Evolutionary conservation across 2,329 filamentous ascomycete genomes (phyloP), one percentile per base, ranked within the genome.

Genomic region (Cladosporium sp.): DNA sequence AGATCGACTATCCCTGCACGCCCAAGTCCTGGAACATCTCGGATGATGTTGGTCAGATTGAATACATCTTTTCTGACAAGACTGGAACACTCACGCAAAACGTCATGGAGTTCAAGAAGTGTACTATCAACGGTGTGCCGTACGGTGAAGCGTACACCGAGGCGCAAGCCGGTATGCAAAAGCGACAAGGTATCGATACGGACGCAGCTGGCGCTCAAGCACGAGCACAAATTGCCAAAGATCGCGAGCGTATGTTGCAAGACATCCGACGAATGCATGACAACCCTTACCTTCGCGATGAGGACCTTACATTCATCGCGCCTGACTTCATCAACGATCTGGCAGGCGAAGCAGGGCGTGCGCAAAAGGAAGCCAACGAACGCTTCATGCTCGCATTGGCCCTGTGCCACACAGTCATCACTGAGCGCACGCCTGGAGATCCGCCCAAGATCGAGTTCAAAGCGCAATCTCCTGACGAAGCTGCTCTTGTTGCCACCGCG

Each of bases 11-110:
- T 69, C 91, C 93, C 1, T 99, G 95, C 70, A 91, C 96, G 10
- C 94, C 95, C 4, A 97, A 97, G 70, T 91, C 92, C 0, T 99
- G 94, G 94, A 99, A 97, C 71, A 97, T 99, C 51, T 97, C 93
- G 0, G 94, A 99, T 70, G 95, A 99, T 67, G 81, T 99, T 47
- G 94, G 94, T 12, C 94, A 99, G 75, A 96, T 99, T 61, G 94
- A 97, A 74, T 99, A 97, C 77, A 96, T 99, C 64, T 99, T 99
- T 74, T 97, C 90, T 0, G 90, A 96, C 79, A 96, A 96, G 75
- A 96, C 90, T 0, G 90, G 90, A 58, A 96, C 90, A 2, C 76
- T 96, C 62, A 96, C 90, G 0, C 90, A 95, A 68, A 96, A 96
- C 71, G 89, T 95, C 54, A 96, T 96, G 94, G 95, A 99, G 73